Base-by-base conservation (phyloP, 164 flowering plant species). In the Cinnamomum micranthum region DNA sequence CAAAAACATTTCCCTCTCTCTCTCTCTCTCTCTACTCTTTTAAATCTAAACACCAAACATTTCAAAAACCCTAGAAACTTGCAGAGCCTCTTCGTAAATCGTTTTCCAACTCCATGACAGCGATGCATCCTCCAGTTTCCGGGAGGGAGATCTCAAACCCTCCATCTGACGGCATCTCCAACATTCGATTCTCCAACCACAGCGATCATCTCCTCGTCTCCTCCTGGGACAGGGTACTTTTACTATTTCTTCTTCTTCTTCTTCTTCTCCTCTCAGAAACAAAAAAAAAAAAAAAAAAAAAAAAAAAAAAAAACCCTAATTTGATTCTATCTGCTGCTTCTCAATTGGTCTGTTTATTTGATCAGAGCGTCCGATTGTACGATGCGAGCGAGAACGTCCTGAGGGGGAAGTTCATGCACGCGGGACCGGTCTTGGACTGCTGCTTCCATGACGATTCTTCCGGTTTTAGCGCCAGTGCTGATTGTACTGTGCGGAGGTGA, bases 381-480 rank as follows among this genome's bases (percentile, higher is more conserved):
- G 98, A 96, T 70, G 99, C 97, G 22, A 89, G 89, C 70, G 88
- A 91, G 4, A 85, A 96, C 76, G 81, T 80, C 19, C 77, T 96
- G 83, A 82, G 88, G 55, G 99, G 99, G 23, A 94, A 94, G 88
- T 96, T 94, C 80, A 84, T 83, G 89, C 99, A 96, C 77, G 93
- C 90, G 23, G 94, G 91, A 14, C 80, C 98, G 0, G 98, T 96
- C 0, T 82, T 96, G 35, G 98, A 96, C 79, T 96, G 99, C 78
- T 96, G 99, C 85, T 96, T 96, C 81, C 99, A 96, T 71, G 99
- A 94, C 69, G 99, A 96, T 77, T 85, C 94, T 19, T 94, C 98
- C 0, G 98, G 98, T 2, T 96, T 96, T 71, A 92, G 95, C 62
- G 98, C 92, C 15, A 68, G 91, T 71, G 87, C 82, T 12, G 99